Percentiles rank a stretch among this genome's conserved stretches.
Evolutionary conservation across 2,329 filamentous ascomycete species (phyloP).

Genomic region (Beauveria rudraprayagi): DNA sequence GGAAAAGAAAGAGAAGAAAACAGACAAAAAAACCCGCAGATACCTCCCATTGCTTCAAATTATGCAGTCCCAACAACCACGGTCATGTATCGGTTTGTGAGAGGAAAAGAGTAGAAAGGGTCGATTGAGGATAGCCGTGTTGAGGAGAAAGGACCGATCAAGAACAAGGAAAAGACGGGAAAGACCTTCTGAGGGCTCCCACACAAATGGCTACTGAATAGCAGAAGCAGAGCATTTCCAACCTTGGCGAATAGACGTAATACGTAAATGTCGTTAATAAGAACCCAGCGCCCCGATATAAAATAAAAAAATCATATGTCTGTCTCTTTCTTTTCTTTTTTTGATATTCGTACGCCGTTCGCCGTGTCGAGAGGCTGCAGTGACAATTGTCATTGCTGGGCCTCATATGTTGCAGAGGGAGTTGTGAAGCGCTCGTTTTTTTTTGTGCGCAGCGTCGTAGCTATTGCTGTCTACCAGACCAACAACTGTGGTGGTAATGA

Average conservation of each 20-base stretch:
- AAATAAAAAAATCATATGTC: slow-evolving; percentile 17
- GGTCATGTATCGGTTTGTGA: neutral
- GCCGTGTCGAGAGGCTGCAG: slow-evolving; percentile 27
- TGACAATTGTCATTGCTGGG: slow-evolving; percentile 21
- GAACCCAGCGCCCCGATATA: slow-evolving; percentile 28
- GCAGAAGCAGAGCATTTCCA: slow-evolving; percentile 5
- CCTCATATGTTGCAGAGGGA: slow-evolving; percentile 2
- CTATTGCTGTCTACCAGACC: neutral
- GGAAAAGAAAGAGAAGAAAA: neutral
- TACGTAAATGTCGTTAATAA: slow-evolving; percentile 28
- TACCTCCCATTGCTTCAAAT: slow-evolving; percentile 2
- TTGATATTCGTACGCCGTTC: slow-evolving; percentile 31
- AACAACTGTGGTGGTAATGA: neutral
- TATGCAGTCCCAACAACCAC: slow-evolving; percentile 4
- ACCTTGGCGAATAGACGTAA: slow-evolving; percentile 13
- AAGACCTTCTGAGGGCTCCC: neutral
- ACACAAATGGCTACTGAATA: slow-evolving; percentile 1
- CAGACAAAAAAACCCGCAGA: neutral
- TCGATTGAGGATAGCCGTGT: neutral
- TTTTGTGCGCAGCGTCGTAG: neutral
- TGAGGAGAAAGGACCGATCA: neutral
- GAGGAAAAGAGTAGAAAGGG: neutral
- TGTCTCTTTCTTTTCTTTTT: slow-evolving; percentile 21
- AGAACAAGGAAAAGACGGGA: slow-evolving; percentile 6
- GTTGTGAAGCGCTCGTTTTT: slow-evolving; percentile 5